phyloP scores from a whole-genome alignment of 106 monocot genomes.

The Gastrodia elata region DNA sequence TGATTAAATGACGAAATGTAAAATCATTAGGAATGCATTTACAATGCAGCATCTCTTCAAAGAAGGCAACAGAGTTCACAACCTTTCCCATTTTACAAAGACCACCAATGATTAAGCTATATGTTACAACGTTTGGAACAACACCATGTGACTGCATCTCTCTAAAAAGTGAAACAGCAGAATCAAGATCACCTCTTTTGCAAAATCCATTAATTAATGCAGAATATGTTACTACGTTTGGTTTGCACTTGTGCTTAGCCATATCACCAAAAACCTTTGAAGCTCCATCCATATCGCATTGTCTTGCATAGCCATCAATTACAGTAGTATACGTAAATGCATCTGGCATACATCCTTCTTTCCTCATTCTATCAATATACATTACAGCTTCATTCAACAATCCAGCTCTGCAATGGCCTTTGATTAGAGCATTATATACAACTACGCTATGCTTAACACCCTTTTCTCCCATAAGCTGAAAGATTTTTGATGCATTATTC shows the following conservation, averaged over 20 bases:
- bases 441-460: slow-evolving; percentile 34
- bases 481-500: slow-evolving; percentile 53
- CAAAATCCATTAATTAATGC: slow-evolving; percentile 72
- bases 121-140: slow-evolving; percentile 77
- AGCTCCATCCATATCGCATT: slow-evolving; percentile 47
- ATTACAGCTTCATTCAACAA: slow-evolving; percentile 49
- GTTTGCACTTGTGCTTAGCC: slow-evolving; percentile 50
- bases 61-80: slow-evolving; percentile 26
- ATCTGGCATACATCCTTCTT: slow-evolving; percentile 46
- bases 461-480: slow-evolving; percentile 56
- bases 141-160: slow-evolving; percentile 44
- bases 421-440: slow-evolving; percentile 79
- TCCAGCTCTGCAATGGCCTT: slow-evolving; percentile 66
- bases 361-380: slow-evolving; percentile 37
- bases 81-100: slow-evolving; percentile 38
- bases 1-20: slow-evolving; percentile 63
- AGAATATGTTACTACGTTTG: slow-evolving; percentile 73
- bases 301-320: slow-evolving; percentile 69
- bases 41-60: slow-evolving; percentile 60
- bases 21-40: slow-evolving; percentile 67
- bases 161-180: slow-evolving; percentile 36
- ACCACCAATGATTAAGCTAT: slow-evolving; percentile 57
- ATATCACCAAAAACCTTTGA: slow-evolving; percentile 49
- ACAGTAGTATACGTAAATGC: slow-evolving; percentile 73
- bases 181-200: slow-evolving; percentile 29